Percentiles rank a stretch among this genome's conserved stretches.
phyloP scores from a whole-genome alignment of 176 grass and related monocot genomes.

The Miscanthus lutarioriparius region DNA sequence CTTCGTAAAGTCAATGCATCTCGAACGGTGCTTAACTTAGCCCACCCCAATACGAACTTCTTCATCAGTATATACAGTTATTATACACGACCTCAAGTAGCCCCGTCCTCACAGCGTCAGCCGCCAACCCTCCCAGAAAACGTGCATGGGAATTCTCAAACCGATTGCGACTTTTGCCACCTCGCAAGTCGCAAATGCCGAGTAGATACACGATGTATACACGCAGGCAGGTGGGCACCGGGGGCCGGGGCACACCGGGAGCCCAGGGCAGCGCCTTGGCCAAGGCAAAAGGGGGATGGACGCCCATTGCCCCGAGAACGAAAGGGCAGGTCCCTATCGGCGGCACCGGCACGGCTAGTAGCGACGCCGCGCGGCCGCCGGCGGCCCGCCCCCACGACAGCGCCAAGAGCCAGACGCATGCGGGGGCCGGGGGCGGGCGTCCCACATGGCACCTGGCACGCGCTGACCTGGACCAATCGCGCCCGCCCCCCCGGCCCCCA shows the following conservation, averaged over 20 bases:
- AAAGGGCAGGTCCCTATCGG: conserved; percentile 10
- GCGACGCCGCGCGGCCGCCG: conserved; percentile 14
- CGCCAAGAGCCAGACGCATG: conserved; percentile 40
- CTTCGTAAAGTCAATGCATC: too few species aligned
- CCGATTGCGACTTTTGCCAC: not conserved
- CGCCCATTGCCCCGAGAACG: not conserved
- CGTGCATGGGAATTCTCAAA: not conserved
- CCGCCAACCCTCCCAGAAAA: not conserved
- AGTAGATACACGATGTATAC: not conserved
- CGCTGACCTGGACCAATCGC: conserved; percentile 36
- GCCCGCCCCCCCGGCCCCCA: not conserved
- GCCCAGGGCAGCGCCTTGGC: not conserved
- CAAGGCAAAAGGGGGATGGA: not conserved
- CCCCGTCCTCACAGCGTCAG: not conserved
- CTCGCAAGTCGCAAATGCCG: not conserved
- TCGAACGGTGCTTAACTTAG: too few species aligned
- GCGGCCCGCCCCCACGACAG: not conserved
- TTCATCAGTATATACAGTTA: too few species aligned
- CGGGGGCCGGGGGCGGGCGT: not conserved
- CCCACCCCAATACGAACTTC: too few species aligned
- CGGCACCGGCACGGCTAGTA: not conserved
- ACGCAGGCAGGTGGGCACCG: not conserved
- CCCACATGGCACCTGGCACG: not conserved
- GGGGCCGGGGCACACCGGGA: not conserved
- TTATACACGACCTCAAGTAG: too few species aligned